Conservation (phyloP, 768 basidiomycete species). For the Naganishia onofrii region DNA sequence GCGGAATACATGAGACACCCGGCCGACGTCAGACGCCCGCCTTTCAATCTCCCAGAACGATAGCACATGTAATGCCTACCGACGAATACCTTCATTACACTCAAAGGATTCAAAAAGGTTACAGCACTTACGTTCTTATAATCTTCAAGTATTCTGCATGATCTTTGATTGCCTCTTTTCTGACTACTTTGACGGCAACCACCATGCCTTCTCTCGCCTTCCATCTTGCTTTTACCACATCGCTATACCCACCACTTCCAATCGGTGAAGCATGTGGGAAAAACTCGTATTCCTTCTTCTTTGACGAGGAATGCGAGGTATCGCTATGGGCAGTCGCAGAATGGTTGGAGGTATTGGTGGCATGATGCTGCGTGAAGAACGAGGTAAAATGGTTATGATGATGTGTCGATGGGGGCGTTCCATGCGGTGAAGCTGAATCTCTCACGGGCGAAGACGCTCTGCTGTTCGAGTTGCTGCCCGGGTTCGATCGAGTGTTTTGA, state of each 20-base stretch:
- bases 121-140: conserved; percentile 24
- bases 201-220: neutral
- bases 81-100: neutral
- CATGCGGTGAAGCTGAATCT: conserved; percentile 6
- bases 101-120: neutral
- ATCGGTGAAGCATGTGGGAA: conserved; percentile 9
- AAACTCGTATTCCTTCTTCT: conserved; percentile 30
- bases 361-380: neutral
- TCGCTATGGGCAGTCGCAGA: neutral
- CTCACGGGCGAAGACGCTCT: neutral
- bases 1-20: too few species aligned
- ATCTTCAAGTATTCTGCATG: conserved; percentile 37
- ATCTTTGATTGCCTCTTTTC: conserved; percentile 38
- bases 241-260: conserved; percentile 30
- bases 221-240: conserved; percentile 24
- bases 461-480: conserved; percentile 3
- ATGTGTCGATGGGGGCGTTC: neutral
- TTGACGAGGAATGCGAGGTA: conserved; percentile 12
- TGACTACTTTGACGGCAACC: conserved; percentile 16
- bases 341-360: neutral
- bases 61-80: too few species aligned
- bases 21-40: too few species aligned
- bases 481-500: conserved; percentile 4
- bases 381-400: conserved; percentile 10
- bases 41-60: too few species aligned